Base-by-base conservation (phyloP, 2,329 filamentous ascomycete genomes). In the Dryadomyces sulphureus region DNA sequence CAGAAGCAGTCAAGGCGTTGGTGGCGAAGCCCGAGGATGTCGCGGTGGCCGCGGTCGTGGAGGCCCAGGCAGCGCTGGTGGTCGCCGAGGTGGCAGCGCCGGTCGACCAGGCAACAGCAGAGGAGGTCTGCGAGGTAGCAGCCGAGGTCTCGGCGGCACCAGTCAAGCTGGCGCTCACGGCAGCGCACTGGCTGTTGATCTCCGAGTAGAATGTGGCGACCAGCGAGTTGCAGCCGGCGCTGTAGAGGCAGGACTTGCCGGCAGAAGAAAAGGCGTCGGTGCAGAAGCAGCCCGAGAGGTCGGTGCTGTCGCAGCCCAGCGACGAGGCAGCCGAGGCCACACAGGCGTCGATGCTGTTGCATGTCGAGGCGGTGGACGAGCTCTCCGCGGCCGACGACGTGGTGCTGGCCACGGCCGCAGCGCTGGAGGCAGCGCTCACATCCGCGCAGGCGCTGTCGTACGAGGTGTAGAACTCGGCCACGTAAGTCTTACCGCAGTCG, bases 211-310 rank as follows among this genome's bases (percentile, higher is more conserved):
- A 32, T 5, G 24, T 9, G 24, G 41, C 11, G 11, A 42, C 41
- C 9, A 20, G n/a, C 9, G 9, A 17, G 24, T n/a, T 20, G 41
- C 41, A 42, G 17, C 41, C 41, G 14, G 22, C 24, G 17, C 22
- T 19, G 41, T 42, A 42, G 16, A 42, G 41, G 25, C 41, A 42
- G 12, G 41, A 19, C 41, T 42, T 42, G n/a, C 11, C 41, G 25
- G 41, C 41, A 9, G 24, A 20, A 11, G 41, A 4, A 14, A 42
- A 42, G 24, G 20, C 25, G 25, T 19, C 24, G 7, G 21, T 41
- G 39, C 39, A 41, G 22, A 27, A 25, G 24, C 41, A 42, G 25
- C 24, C 41, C 20, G 41, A 19, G 12, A 27, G 8, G n/a, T 32
- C 41, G 11, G 14, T 32, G 12, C 39, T 41, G 24, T 41, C 41